Evolutionary conservation across 2,329 filamentous ascomycete genomes (phyloP).

Genomic region (Aspergillus bombycis): DNA sequence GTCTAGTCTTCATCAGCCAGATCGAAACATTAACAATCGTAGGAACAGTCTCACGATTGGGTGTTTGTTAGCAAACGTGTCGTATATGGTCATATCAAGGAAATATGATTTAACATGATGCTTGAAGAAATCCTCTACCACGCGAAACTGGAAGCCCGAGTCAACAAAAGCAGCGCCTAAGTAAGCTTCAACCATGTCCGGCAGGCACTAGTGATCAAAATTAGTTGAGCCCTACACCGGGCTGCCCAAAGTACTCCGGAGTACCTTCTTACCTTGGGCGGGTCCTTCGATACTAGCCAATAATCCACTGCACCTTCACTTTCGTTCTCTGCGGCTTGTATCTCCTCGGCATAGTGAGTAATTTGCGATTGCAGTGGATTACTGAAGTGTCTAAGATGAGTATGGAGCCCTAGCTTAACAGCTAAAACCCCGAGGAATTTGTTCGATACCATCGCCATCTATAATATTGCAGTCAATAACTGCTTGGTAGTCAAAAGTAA

Average conservation of each 20-base stretch:
- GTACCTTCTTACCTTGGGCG: conserved; percentile 44
- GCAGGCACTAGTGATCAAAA: conserved; percentile 56
- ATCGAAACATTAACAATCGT: neutral
- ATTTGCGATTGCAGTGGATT: conserved; percentile 48
- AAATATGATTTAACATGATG: conserved; percentile 76
- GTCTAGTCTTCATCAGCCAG: conserved; percentile 50
- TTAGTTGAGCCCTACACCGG: neutral
- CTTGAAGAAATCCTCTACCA: conserved; percentile 78
- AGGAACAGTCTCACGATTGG: conserved; percentile 59
- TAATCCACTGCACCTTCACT: conserved; percentile 42
- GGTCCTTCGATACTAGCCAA: conserved; percentile 46
- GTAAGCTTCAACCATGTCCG: conserved; percentile 87
- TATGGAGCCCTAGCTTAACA: conserved; percentile 76
- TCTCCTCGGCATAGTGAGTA: conserved; percentile 50
- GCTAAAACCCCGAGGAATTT: conserved; percentile 85
- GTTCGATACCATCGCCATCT: conserved; percentile 98
- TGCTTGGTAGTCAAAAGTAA: neutral
- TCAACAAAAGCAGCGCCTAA: conserved; percentile 92
- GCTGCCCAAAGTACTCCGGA: neutral
- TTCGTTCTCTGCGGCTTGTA: conserved; percentile 35
- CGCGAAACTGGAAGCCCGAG: conserved; percentile 73
- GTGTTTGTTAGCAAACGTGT: conserved; percentile 83
- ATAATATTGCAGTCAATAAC: conserved; percentile 16
- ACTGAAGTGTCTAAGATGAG: conserved; percentile 62
- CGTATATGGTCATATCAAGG: conserved; percentile 82